Conservation (phyloP, 2,329 filamentous ascomycete species). For the Aspergillus udagawae region DNA sequence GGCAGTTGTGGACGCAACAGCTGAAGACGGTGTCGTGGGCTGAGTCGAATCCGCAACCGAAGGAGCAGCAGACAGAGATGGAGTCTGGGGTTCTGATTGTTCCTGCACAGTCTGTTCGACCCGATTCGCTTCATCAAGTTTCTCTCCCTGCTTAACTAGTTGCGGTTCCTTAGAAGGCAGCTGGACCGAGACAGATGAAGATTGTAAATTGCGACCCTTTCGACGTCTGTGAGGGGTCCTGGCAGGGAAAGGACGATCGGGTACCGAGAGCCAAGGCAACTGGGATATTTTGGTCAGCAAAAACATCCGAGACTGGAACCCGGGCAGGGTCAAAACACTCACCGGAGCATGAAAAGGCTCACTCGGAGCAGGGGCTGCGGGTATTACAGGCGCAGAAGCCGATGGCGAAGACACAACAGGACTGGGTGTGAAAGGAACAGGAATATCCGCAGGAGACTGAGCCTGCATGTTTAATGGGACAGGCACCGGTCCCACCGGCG, state of each 20-base stretch:
- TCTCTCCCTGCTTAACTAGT: constrained; percentile 19
- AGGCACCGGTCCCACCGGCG: constrained; percentile 24
- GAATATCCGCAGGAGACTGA: constrained; percentile 20
- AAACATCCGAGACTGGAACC: not conserved
- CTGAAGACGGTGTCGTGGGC: constrained; percentile 54
- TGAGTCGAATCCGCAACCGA: constrained; percentile 55
- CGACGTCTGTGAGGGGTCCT: constrained; percentile 47
- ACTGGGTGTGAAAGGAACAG: constrained; percentile 20
- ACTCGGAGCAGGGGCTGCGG: constrained; percentile 21
- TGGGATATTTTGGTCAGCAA: constrained; percentile 22
- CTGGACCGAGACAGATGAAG: constrained; percentile 38
- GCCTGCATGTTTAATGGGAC: constrained; percentile 28
- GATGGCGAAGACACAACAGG: constrained; percentile 35
- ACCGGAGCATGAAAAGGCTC: constrained; percentile 51
- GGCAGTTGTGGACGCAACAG: constrained; percentile 31
- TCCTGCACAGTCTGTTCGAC: constrained; percentile 17
- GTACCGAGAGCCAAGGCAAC: constrained; percentile 59
- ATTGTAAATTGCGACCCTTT: constrained; percentile 32
- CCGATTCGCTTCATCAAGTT: constrained; percentile 18
- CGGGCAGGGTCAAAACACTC: constrained; percentile 18
- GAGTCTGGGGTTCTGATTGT: constrained; percentile 51
- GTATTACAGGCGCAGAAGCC: constrained; percentile 21
- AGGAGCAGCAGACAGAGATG: constrained; percentile 55
- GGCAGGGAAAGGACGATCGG: constrained; percentile 52
- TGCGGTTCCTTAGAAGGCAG: constrained; percentile 47